These are phyloP conservation scores for Hemileia vastatrix DNA, from an alignment of 1,284 basidiomycete species.

Conservation along the genomic window DNA sequence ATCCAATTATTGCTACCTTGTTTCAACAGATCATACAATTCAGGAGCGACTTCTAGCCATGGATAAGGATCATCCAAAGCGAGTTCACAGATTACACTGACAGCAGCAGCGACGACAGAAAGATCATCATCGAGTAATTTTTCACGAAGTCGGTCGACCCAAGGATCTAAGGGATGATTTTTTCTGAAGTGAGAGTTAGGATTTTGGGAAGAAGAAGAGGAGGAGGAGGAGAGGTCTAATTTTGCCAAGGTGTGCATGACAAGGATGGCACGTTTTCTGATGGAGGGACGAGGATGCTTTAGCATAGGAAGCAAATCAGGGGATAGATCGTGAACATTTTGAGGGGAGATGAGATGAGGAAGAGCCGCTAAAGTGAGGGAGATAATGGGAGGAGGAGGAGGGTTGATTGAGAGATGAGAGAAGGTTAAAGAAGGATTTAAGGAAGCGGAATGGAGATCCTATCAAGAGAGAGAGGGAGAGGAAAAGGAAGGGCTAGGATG, in stretches of 20 bases:
- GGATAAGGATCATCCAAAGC: constrained; percentile 59
- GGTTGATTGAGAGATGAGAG: constrained; percentile 24
- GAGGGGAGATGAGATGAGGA: constrained; percentile 9
- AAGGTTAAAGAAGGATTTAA: constrained; percentile 4
- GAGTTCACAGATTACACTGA: constrained; percentile 90
- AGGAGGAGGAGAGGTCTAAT: constrained; percentile 21
- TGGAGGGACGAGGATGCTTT: constrained; percentile 71
- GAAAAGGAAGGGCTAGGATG: not conserved
- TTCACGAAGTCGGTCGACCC: constrained; percentile 57
- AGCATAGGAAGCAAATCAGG: constrained; percentile 79
- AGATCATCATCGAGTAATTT: constrained; percentile 75
- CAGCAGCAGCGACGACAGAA: constrained; percentile 78
- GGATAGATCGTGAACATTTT: constrained; percentile 65
- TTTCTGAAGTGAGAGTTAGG: constrained; percentile 50
- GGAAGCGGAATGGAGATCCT: not conserved
- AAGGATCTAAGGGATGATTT: not conserved
- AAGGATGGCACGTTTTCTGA: constrained; percentile 79
- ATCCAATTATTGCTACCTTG: constrained; percentile 98
- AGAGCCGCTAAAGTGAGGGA: constrained; percentile 15
- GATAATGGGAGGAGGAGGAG: constrained; percentile 17
- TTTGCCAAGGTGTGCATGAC: constrained; percentile 55
- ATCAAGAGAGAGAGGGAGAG: constrained; percentile 6
- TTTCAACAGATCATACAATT: constrained; percentile 86
- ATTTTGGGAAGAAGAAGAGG: constrained; percentile 1
- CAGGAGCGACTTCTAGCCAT: constrained; percentile 59